A percentile compares a stretch with the other conserved stretches of the same genome.
Evolutionary conservation across 768 basidiomycete genomes (phyloP).

Genomic region (Pisolithus microcarpus): DNA sequence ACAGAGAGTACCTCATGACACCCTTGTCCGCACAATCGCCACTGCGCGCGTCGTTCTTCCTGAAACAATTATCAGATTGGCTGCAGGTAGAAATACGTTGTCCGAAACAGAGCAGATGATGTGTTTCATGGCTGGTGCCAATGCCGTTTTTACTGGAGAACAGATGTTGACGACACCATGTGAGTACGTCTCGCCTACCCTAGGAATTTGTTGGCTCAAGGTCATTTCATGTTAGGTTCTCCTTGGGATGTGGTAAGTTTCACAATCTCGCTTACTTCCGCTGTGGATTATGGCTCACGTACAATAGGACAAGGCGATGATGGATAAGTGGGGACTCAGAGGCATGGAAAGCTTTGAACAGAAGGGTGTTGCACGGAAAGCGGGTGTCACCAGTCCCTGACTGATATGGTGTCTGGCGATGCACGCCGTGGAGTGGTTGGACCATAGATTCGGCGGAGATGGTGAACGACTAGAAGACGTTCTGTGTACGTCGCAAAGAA

Average conservation of each 20-base stretch:
- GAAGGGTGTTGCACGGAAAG: constrained; percentile 48
- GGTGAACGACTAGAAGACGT: too few species aligned
- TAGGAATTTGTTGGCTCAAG: constrained; percentile 3
- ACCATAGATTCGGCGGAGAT: background rate
- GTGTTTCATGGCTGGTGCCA: constrained; percentile 98
- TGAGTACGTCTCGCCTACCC: constrained; percentile 32
- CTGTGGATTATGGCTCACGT: too few species aligned
- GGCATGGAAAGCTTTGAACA: constrained; percentile 92
- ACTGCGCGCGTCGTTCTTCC: constrained; percentile 92
- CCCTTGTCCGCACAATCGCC: constrained; percentile 87
- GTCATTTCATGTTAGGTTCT: constrained; percentile 45
- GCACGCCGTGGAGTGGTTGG: background rate
- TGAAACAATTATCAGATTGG: constrained; percentile 87
- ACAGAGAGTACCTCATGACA: constrained; percentile 75
- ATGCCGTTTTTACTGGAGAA: constrained; percentile 98
- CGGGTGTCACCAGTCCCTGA: constrained; percentile 28
- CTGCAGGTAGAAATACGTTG: constrained; percentile 87
- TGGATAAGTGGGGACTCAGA: constrained; percentile 84
- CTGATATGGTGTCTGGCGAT: constrained; percentile 1
- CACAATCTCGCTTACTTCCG: too few species aligned
- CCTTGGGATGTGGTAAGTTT: constrained; percentile 83
- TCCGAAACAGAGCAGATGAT: constrained; percentile 90
- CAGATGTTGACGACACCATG: constrained; percentile 96
- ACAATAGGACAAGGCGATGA: constrained; percentile 82
- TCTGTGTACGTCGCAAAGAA: too few species aligned